phyloP scores from a whole-genome alignment of 2,329 filamentous ascomycete genomes.

The Exophiala bonariae region DNA sequence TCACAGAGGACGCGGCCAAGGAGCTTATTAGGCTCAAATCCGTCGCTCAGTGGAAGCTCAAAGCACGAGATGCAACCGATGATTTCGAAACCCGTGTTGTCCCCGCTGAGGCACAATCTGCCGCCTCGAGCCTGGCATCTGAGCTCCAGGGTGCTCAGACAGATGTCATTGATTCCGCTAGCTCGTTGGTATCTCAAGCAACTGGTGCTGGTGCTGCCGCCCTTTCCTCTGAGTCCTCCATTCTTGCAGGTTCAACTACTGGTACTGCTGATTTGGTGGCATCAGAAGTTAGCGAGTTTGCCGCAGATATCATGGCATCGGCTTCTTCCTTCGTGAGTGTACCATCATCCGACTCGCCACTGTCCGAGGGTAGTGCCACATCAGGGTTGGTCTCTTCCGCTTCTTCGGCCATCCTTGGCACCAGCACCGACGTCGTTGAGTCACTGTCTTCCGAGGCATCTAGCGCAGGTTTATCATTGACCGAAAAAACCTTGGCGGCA shows the following conservation, averaged over 20 bases:
- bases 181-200: slow-evolving; percentile 23
- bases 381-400: background rate
- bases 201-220: slow-evolving; percentile 31
- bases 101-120: slow-evolving; percentile 51
- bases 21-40: slow-evolving; percentile 81
- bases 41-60: slow-evolving; percentile 80
- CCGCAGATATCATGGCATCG: slow-evolving; percentile 35
- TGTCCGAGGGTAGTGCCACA: slow-evolving; percentile 25
- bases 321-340: background rate
- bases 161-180: slow-evolving; percentile 30
- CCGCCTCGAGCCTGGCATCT: slow-evolving; percentile 31
- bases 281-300: slow-evolving; percentile 7
- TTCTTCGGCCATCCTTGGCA: slow-evolving; percentile 27
- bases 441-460: slow-evolving; percentile 11
- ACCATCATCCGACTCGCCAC: background rate
- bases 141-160: slow-evolving; percentile 24
- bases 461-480: slow-evolving; percentile 9
- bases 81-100: slow-evolving; percentile 73
- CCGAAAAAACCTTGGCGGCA: slow-evolving; percentile 2
- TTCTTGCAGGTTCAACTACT: background rate
- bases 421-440: slow-evolving; percentile 35
- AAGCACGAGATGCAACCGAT: slow-evolving; percentile 69
- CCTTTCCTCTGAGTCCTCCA: slow-evolving; percentile 19
- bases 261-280: slow-evolving; percentile 4
- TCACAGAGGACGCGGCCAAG: slow-evolving; percentile 75